Conservation (phyloP, 345 rosid genomes). For the Citrus mangshanensis region DNA sequence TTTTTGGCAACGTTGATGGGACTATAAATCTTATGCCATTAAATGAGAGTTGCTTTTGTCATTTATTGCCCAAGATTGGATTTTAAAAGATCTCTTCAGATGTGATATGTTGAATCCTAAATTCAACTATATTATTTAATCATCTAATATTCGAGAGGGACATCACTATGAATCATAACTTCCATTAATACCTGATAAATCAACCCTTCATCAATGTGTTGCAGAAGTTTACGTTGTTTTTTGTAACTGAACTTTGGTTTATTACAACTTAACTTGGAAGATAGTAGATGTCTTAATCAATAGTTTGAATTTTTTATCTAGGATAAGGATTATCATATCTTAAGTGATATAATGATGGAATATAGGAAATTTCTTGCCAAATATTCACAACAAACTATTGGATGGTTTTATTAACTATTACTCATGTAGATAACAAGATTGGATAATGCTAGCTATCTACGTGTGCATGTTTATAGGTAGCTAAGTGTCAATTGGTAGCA, state of each 20-base stretch:
- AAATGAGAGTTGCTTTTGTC: conserved; percentile 7
- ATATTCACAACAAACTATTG: background rate
- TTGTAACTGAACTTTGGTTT: background rate
- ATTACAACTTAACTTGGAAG: background rate
- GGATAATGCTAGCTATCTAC: background rate
- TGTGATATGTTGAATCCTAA: background rate
- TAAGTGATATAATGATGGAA: background rate
- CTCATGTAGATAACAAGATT: background rate
- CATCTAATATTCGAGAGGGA: no score
- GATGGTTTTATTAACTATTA: background rate
- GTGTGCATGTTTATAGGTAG: background rate
- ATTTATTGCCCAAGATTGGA: conserved; percentile 40
- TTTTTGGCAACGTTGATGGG: conserved; percentile 55
- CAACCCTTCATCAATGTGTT: background rate
- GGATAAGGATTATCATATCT: background rate
- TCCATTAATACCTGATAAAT: background rate
- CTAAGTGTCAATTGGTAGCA: background rate
- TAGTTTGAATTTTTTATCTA: background rate
- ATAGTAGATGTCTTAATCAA: no score
- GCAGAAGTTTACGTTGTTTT: background rate
- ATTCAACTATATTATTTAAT: no score
- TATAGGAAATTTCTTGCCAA: background rate
- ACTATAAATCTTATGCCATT: conserved; percentile 52
- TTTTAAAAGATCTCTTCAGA: conserved; percentile 63
- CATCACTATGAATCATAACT: no score